Percentiles rank a stretch among this genome's conserved stretches.
phyloP scores from a whole-genome alignment of 208 protist species.

The Crithidia thermophila region DNA sequence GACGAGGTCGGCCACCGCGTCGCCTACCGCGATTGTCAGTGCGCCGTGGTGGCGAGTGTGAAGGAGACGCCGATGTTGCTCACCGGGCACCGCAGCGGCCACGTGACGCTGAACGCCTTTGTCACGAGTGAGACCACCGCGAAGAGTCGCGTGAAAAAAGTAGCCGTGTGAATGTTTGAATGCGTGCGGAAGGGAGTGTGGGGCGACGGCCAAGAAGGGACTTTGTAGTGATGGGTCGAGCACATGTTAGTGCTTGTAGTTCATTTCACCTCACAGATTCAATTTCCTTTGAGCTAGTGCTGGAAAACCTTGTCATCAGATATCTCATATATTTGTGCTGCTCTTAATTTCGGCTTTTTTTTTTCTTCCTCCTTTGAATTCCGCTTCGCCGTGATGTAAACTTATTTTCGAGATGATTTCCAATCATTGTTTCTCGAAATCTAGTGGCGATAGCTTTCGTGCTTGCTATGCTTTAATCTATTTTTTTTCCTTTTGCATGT shows the following conservation, averaged over 20 bases:
- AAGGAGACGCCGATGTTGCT: slow-evolving; percentile 29
- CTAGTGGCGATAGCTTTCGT: no score
- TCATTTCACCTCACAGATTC: no score
- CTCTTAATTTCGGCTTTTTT: neutral
- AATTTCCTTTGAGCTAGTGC: no score
- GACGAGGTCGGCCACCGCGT: slow-evolving; percentile 29
- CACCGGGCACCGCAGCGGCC: slow-evolving; percentile 33
- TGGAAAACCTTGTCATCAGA: no score
- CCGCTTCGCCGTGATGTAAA: no score
- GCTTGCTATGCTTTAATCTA: neutral
- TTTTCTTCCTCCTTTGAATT: neutral
- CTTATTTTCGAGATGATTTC: no score
- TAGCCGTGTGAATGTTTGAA: neutral
- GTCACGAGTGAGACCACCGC: neutral
- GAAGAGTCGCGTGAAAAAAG: slow-evolving; percentile 4
- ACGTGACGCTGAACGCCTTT: slow-evolving; percentile 32
- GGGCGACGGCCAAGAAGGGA: no score
- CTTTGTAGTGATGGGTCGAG: no score
- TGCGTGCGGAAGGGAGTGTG: neutral
- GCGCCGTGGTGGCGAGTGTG: slow-evolving; percentile 20
- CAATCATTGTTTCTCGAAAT: no score
- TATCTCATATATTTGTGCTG: neutral
- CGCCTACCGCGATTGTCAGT: slow-evolving; percentile 21
- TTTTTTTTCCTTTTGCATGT: no score
- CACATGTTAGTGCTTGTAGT: no score